Percentiles rank a stretch among this genome's conserved stretches.
Conservation (phyloP, 208 protist species). For the Acanthamoeba castellanii region DNA sequence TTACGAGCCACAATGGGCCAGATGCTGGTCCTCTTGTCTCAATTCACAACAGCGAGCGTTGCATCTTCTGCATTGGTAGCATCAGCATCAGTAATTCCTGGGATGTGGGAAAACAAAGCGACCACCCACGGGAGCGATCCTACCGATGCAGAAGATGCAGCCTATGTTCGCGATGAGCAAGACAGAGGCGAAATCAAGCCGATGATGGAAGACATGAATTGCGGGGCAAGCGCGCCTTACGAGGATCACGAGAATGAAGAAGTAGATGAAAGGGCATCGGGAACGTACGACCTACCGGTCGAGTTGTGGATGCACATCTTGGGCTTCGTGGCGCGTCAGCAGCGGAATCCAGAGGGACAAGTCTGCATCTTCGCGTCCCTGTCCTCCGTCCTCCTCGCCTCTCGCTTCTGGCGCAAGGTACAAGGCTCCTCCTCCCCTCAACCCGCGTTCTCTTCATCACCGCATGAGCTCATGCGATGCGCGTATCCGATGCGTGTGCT, state of each 20-base stretch:
- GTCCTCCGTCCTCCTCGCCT: background rate
- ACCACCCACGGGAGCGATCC: no score
- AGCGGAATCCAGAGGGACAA: background rate
- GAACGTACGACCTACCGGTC: background rate
- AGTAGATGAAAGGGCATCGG: background rate
- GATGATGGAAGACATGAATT: background rate
- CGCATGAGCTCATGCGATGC: background rate
- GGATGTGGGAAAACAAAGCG: no score
- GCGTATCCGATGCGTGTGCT: background rate
- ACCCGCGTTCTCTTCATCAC: background rate
- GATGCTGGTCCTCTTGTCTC: background rate
- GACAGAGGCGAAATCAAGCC: background rate
- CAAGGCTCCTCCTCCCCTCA: background rate
- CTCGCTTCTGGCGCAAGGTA: slow-evolving; percentile 29
- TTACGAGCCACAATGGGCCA: background rate
- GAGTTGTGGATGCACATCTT: slow-evolving; percentile 58
- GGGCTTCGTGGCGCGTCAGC: background rate
- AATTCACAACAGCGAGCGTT: background rate
- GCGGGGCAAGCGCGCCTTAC: no score
- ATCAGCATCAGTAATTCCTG: background rate
- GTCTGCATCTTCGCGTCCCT: slow-evolving; percentile 3
- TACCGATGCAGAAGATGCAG: no score
- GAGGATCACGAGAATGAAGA: background rate
- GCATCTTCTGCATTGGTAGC: no score
- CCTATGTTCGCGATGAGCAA: background rate